Percentiles rank a stretch among this genome's conserved stretches.
phyloP scores from a whole-genome alignment of 148 eudicot species.

The Rhododendron ferrugineum region DNA sequence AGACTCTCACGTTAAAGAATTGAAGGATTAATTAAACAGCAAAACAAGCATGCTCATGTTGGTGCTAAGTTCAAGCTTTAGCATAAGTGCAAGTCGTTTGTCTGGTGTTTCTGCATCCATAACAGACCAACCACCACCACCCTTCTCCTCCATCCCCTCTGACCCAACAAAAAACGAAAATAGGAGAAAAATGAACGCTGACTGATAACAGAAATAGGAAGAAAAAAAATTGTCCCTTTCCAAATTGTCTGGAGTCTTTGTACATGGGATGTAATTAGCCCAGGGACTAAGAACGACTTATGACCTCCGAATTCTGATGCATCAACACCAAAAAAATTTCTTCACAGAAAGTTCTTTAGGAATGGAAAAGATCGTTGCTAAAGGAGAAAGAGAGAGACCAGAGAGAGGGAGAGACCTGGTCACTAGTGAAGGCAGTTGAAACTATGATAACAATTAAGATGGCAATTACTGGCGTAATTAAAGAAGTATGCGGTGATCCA shows the following conservation, averaged over 20 bases:
- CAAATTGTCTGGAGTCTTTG: background rate
- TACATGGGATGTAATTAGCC: background rate
- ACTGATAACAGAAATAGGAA: background rate
- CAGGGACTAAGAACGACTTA: background rate
- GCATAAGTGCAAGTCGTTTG: background rate
- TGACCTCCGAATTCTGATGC: background rate
- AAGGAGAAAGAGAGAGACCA: background rate
- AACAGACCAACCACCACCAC: background rate
- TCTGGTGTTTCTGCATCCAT: background rate
- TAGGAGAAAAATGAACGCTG: background rate
- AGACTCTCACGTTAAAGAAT: background rate
- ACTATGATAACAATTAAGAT: background rate
- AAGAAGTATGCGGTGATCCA: background rate
- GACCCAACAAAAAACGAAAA: background rate
- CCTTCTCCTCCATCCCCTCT: background rate
- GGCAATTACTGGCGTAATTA: background rate
- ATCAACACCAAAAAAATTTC: background rate
- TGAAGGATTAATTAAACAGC: background rate
- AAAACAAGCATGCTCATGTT: background rate
- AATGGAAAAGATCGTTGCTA: background rate
- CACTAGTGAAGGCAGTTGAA: background rate
- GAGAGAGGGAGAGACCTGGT: background rate
- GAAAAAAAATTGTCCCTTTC: background rate
- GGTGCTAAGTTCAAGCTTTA: background rate
- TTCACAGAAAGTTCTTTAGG: background rate